A percentile compares a stretch with the other conserved stretches of the same genome.
phyloP scores from a whole-genome alignment of 768 basidiomycete species.

The Suillus americanus region DNA sequence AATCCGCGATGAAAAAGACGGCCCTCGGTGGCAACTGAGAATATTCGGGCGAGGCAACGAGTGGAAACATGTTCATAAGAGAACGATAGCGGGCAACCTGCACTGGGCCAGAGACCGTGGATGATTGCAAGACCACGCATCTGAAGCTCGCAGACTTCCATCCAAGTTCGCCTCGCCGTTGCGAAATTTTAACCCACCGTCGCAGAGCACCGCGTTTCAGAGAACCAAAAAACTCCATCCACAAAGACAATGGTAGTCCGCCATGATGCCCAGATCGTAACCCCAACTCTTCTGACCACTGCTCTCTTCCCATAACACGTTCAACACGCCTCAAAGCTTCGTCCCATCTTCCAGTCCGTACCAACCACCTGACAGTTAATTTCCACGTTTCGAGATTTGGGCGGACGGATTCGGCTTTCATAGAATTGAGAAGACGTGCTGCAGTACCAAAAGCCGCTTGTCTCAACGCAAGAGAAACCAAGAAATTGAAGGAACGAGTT shows the following conservation, averaged over 20 bases:
- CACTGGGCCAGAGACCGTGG: conserved; percentile 15
- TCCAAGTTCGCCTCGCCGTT: neutral
- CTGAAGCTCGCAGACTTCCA: neutral
- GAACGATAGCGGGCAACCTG: conserved; percentile 25
- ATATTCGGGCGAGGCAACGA: conserved; percentile 33
- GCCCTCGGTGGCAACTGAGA: conserved; percentile 40
- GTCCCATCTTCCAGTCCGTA: conserved; percentile 56
- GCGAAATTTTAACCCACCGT: conserved; percentile 13
- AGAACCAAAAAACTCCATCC: conserved; percentile 61
- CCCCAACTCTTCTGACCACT: conserved; percentile 13
- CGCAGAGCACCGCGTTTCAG: conserved; percentile 37
- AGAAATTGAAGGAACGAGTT: conserved; percentile 43
- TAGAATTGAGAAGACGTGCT: conserved; percentile 43
- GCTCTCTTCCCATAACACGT: conserved; percentile 13
- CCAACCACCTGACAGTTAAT: conserved; percentile 55
- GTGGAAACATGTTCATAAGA: conserved; percentile 43
- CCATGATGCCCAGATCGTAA: conserved; percentile 4
- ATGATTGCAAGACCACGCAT: conserved; percentile 14
- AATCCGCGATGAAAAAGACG: conserved; percentile 44
- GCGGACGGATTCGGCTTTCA: conserved; percentile 42
- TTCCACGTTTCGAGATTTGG: conserved; percentile 56
- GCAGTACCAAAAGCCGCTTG: conserved; percentile 48
- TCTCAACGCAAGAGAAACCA: conserved; percentile 50
- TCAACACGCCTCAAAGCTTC: conserved; percentile 52
- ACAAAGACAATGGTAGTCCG: conserved; percentile 46